phyloP scores from a whole-genome alignment of 306 rosid species.

The Rosa multiflora region DNA sequence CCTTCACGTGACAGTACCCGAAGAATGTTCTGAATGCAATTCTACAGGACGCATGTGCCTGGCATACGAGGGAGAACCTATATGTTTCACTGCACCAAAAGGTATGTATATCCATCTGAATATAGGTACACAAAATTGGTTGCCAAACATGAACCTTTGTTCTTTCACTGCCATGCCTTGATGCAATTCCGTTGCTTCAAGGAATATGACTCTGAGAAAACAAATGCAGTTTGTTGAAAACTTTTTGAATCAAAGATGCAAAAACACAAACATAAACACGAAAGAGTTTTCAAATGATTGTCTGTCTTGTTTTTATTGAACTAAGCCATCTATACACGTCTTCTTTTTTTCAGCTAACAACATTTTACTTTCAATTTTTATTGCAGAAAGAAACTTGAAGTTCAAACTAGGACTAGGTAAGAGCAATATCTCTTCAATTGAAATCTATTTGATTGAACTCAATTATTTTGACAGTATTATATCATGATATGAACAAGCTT shows the following conservation, averaged over 20 bases:
- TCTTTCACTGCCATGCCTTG: background rate
- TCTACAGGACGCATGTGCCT: rapidly evolving
- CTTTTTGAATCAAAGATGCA: background rate
- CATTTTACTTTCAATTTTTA: background rate
- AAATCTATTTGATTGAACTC: background rate
- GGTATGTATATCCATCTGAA: background rate
- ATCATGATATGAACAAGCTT: background rate
- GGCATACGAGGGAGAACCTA: background rate
- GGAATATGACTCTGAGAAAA: background rate
- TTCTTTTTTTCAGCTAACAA: background rate
- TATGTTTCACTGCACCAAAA: background rate
- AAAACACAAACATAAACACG: background rate
- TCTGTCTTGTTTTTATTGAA: background rate
- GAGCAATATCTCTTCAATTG: background rate
- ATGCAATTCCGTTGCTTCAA: background rate
- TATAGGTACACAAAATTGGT: background rate
- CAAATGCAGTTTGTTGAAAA: background rate
- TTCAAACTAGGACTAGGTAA: constrained; percentile 49
- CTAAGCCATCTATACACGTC: background rate
- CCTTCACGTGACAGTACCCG: rapidly evolving
- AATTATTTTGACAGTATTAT: background rate
- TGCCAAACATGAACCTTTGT: background rate
- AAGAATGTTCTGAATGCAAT: background rate
- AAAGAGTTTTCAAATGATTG: background rate
- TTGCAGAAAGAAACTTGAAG: constrained; percentile 18